Evolutionary conservation across 441 rosid genomes (phyloP).

Genomic region (Mallotus japonicus): DNA sequence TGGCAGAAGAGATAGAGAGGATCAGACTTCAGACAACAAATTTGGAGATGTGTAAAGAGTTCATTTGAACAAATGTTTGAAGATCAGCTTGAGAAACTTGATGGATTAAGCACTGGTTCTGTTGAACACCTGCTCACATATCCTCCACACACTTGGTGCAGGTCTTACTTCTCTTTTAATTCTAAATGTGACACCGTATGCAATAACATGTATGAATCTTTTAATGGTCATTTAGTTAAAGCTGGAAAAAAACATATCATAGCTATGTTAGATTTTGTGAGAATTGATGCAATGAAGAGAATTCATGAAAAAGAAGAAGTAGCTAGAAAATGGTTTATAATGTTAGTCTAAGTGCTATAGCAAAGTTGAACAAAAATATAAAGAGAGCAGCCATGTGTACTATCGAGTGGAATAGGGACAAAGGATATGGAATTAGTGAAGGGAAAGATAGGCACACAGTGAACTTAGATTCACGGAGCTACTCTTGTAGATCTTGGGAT

Average conservation of each 20-base stretch:
- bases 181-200: not conserved
- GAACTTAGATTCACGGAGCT: fast-evolving
- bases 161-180: not conserved
- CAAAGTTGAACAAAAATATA: not conserved
- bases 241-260: not conserved
- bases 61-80: not conserved
- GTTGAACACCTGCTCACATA: not conserved
- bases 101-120: not conserved
- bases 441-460: not conserved
- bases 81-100: not conserved
- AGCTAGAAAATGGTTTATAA: not conserved
- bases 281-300: not conserved
- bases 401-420: not conserved
- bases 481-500: not conserved
- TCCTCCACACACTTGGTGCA: not conserved
- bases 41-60: not conserved
- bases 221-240: not conserved
- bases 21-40: no score
- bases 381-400: not conserved
- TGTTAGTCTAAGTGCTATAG: fast-evolving
- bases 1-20: no score
- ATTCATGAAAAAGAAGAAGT: not conserved
- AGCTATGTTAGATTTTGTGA: not conserved
- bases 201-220: not conserved
- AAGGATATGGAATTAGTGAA: not conserved